Percentiles rank a stretch among this genome's conserved stretches.
These are phyloP conservation scores for Eucalyptus regnans DNA, from an alignment of 345 rosid species.

Conservation along the genomic window DNA sequence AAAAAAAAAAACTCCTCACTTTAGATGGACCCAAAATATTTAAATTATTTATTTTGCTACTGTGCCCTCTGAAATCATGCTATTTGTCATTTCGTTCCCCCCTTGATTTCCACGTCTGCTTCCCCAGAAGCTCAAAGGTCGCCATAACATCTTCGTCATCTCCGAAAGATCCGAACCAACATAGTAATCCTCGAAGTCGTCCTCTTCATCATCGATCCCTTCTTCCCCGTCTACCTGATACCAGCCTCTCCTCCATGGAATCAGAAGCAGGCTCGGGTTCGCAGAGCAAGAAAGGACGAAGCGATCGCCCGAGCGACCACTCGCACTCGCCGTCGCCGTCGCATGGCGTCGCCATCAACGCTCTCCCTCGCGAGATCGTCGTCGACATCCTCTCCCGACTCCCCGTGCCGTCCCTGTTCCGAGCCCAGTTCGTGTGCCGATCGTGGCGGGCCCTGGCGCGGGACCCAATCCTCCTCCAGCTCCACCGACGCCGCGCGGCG, in stretches of 20 bases:
- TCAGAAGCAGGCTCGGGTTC: neutral
- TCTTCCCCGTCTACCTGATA: neutral
- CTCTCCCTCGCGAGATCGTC: constrained; percentile 46
- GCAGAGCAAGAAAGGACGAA: neutral
- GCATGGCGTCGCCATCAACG: neutral
- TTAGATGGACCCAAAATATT: neutral
- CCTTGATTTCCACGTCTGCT: neutral
- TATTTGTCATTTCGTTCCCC: neutral
- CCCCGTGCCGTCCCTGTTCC: constrained; percentile 42
- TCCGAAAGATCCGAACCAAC: neutral
- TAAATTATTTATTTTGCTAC: neutral
- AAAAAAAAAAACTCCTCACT: neutral
- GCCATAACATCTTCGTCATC: neutral
- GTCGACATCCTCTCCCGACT: constrained; percentile 54
- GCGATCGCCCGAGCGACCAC: neutral
- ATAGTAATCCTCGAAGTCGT: neutral
- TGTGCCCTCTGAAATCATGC: neutral
- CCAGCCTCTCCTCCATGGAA: neutral
- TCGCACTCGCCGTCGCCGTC: neutral
- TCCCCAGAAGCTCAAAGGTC: neutral
- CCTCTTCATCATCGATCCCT: neutral
- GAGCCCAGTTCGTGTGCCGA: constrained; percentile 37
- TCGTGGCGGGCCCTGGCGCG: constrained; percentile 34
- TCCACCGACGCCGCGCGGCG: constrained; percentile 3
- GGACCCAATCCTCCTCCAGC: constrained; percentile 14